Conservation (phyloP, 2,329 filamentous ascomycete species). For the Plectosphaerella sp. region DNA sequence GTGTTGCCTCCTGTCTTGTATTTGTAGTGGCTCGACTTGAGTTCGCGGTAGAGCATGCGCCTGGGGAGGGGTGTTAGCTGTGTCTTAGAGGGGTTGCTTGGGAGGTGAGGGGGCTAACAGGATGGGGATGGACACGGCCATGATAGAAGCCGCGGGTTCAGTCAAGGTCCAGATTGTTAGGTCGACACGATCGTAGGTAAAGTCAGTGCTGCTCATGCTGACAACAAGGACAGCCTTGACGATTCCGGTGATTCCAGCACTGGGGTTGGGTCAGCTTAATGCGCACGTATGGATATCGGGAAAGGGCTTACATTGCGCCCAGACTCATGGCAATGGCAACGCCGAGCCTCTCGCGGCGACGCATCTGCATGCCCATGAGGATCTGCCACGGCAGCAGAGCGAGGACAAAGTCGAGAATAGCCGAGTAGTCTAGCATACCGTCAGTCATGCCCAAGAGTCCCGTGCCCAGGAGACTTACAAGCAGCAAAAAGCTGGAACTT, state of each 20-base stretch:
- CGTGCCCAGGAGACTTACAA: conserved; percentile 14
- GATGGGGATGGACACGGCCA: conserved; percentile 28
- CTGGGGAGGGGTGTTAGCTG: conserved; percentile 9
- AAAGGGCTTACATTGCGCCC: conserved; percentile 22
- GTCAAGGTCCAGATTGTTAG: conserved; percentile 29
- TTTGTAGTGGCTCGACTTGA: conserved; percentile 21
- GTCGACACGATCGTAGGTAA: conserved; percentile 28
- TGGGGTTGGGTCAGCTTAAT: conserved; percentile 1
- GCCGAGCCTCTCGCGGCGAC: conserved; percentile 25
- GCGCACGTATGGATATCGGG: background rate
- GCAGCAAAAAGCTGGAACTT: conserved; percentile 24
- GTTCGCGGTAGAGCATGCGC: conserved; percentile 27
- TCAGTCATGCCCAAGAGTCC: background rate
- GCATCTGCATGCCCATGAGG: conserved; percentile 24
- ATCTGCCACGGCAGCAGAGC: conserved; percentile 28
- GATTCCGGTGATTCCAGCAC: conserved; percentile 25
- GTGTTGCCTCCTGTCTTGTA: conserved; percentile 6
- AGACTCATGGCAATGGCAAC: conserved; percentile 30
- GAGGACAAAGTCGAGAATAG: conserved; percentile 26
- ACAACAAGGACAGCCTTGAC: conserved; percentile 27
- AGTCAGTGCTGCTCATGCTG: conserved; percentile 23
- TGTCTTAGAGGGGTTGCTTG: background rate
- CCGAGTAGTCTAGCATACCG: conserved; percentile 22
- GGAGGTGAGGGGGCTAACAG: conserved; percentile 16
- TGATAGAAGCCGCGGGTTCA: conserved; percentile 28